These are phyloP conservation scores for Melaleuca alternifolia DNA, from an alignment of 345 rosid genomes.

Conservation along the genomic window DNA sequence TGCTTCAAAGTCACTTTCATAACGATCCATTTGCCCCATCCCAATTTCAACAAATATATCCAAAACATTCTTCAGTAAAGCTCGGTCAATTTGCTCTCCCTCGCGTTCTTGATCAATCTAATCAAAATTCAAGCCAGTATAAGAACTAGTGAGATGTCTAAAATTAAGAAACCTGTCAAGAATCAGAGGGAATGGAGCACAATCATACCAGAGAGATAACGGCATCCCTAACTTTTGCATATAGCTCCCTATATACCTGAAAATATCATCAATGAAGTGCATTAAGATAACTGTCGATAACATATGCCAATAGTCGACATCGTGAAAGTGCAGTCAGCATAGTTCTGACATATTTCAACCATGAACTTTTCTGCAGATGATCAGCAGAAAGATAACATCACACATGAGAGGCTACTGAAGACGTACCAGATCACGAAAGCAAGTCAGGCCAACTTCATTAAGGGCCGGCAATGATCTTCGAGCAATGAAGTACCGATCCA, in stretches of 20 bases:
- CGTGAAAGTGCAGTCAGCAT: neutral
- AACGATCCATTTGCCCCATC: slow-evolving; percentile 36
- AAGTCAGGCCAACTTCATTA: slow-evolving; percentile 40
- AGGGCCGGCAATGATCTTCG: slow-evolving; percentile 36
- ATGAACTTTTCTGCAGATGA: neutral
- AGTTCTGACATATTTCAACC: neutral
- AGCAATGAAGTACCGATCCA: slow-evolving; percentile 46
- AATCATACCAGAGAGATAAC: slow-evolving; percentile 41
- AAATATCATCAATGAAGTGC: neutral
- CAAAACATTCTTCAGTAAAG: slow-evolving; percentile 45
- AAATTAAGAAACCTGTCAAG: neutral
- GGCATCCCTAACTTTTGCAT: slow-evolving; percentile 36
- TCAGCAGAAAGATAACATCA: neutral
- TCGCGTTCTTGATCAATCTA: slow-evolving; percentile 55
- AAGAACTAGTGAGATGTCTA: neutral
- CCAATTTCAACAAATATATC: slow-evolving; percentile 56
- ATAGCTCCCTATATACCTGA: slow-evolving; percentile 39
- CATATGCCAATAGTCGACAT: neutral
- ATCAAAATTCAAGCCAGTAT: neutral
- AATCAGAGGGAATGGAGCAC: neutral
- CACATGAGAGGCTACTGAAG: neutral
- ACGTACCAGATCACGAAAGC: slow-evolving; percentile 52
- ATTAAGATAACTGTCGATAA: neutral
- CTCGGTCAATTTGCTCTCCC: slow-evolving; percentile 56
- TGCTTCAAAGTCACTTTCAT: slow-evolving; percentile 44